phyloP scores from a whole-genome alignment of 164 flowering plant species.

The Berberis vulgaris region DNA sequence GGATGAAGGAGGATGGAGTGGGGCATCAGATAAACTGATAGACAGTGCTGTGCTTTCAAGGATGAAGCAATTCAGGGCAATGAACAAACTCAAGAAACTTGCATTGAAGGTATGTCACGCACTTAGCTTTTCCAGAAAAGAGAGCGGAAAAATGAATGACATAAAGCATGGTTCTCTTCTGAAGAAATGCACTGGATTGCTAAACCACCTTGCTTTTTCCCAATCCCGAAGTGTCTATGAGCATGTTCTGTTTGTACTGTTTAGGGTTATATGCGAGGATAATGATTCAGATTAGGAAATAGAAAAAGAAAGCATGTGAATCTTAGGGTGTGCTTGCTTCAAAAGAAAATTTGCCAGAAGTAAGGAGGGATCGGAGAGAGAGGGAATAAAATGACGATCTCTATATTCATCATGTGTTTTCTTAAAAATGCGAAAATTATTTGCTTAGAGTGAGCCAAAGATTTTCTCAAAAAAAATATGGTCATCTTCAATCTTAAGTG shows the following conservation, averaged over 20 bases:
- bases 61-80: neutral
- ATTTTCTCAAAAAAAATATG: no score
- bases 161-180: neutral
- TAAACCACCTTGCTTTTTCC: neutral
- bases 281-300: no score
- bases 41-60: constrained; percentile 81
- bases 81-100: neutral
- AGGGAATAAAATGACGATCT: no score
- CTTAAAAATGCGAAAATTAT: no score
- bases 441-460: no score
- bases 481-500: no score
- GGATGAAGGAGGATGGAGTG: constrained; percentile 78
- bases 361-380: no score
- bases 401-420: no score
- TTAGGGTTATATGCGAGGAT: neutral
- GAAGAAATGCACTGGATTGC: neutral
- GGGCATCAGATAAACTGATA: constrained; percentile 88
- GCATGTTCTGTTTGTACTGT: neutral
- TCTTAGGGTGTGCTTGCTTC: no score
- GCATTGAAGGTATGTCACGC: neutral
- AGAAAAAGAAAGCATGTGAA: no score
- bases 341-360: no score
- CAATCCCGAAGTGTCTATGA: neutral
- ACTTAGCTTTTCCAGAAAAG: neutral
- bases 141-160: neutral